Evolutionary conservation across 2,329 filamentous ascomycete genomes (phyloP), one percentile per base, ranked within the genome.

Genomic region (Colletotrichum nymphaeae): DNA sequence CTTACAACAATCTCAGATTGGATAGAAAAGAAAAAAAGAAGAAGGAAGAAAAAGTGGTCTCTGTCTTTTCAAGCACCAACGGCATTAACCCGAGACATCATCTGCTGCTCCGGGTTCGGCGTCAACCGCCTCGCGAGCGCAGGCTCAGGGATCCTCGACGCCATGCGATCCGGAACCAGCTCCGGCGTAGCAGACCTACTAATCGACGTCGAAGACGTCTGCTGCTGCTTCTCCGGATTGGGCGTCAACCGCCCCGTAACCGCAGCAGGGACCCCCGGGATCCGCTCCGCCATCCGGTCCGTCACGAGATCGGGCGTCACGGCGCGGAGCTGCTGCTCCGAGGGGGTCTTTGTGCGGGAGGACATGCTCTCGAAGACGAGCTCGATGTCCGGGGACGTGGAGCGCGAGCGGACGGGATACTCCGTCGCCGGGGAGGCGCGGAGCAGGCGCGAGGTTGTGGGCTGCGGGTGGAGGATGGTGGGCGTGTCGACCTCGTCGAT

Each of bases 301-400:
- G 87, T 90, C n/a, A 91, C 79, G 59, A 92, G 82, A 59, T 92
- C 90, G 0, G 89, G 89, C 4, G 89, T 91, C 30, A 87, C 84
- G 56, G 71, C 71, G 26, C 71, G 71, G n/a, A 80, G 66, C 67
- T 77, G 77, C 42, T 76, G 78, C 35, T 73, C 88, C 88, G 91
- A 91, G 0, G 71, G 71, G 3, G 62, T 32, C 67, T 73, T 73
- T 58, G 71, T 73, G 56, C 71, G 71, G 14, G 71, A 62, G 19
- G 58, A 32, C 71, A 73, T 73, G 71, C 35, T 70, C 56, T 73
- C 62, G 14, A 73, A 73, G 60, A 73, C 67, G 35, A 73, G 71
- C 11, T 73, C 71, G 4, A 71, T 73, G 56, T 73, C 71, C 9
- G 72, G 72, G 16, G 72, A 74, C 3, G 55, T 59, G 26, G 88